Evolutionary conservation across 148 eudicot genomes (phyloP).

Genomic region (Talinum fruticosum): DNA sequence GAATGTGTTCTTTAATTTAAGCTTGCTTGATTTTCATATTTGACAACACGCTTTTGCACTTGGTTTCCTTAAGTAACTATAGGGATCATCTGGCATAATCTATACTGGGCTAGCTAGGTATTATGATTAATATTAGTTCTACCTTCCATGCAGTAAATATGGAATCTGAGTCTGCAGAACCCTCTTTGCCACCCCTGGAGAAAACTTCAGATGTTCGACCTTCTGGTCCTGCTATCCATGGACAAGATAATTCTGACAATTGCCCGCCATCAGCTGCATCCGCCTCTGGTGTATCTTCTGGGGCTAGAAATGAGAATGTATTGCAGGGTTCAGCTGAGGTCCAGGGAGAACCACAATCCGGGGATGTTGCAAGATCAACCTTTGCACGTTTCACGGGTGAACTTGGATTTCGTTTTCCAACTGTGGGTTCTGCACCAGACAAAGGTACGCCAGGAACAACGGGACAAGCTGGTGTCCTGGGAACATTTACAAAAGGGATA

Average conservation of each 20-base stretch:
- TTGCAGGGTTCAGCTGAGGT: conserved; percentile 33
- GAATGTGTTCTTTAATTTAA: not conserved
- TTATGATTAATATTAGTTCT: not conserved
- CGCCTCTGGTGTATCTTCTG: conserved; percentile 44
- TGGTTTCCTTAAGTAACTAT: not conserved
- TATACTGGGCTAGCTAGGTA: not conserved
- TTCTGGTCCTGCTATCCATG: conserved; percentile 30
- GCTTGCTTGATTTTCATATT: not conserved
- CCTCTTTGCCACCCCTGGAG: conserved; percentile 33
- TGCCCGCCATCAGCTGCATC: conserved; percentile 32
- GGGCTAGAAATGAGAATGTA: conserved; percentile 43
- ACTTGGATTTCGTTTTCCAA: conserved; percentile 46
- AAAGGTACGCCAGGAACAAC: conserved; percentile 31
- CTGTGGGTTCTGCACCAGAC: conserved; percentile 43
- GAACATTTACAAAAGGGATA: conserved; percentile 72
- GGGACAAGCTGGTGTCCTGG: conserved; percentile 59
- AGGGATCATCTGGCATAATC: not conserved
- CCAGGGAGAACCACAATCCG: conserved; percentile 40
- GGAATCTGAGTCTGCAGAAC: conserved; percentile 50
- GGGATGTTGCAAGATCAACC: conserved; percentile 42
- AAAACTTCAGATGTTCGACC: conserved; percentile 36
- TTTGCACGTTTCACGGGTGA: conserved; percentile 72
- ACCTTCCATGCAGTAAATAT: conserved; percentile 32
- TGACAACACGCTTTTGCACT: conserved; percentile 1
- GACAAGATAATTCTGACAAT: conserved; percentile 33